phyloP scores from a whole-genome alignment of 345 rosid genomes.

The Ceriops zippeliana region DNA sequence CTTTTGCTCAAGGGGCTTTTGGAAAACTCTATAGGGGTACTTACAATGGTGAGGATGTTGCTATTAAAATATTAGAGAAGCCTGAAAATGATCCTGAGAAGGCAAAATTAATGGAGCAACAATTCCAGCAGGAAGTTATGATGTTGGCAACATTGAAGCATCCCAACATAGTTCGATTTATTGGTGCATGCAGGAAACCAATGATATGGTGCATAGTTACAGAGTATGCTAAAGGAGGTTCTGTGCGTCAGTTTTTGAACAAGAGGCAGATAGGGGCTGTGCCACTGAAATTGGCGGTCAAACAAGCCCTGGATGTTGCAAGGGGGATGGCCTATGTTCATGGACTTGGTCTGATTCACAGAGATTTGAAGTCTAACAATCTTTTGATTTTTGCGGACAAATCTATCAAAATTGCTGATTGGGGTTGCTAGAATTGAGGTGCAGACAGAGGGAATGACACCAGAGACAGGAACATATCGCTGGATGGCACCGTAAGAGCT shows the following conservation, averaged over 20 bases:
- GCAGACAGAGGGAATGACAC: slow-evolving; percentile 56
- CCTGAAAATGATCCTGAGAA: slow-evolving; percentile 33
- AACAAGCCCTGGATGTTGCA: slow-evolving; percentile 51
- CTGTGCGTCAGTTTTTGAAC: slow-evolving; percentile 37
- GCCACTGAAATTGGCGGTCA: slow-evolving; percentile 48
- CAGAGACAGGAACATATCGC: slow-evolving; percentile 60
- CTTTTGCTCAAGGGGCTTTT: slow-evolving; percentile 49
- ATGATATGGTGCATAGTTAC: slow-evolving; percentile 55
- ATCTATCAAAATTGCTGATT: slow-evolving; percentile 49
- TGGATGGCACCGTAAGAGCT: slow-evolving; percentile 61
- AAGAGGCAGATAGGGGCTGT: slow-evolving; percentile 35
- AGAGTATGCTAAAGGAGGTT: slow-evolving; percentile 47
- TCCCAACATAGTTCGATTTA: slow-evolving; percentile 41
- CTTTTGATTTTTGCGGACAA: slow-evolving; percentile 45
- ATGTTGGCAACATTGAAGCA: slow-evolving; percentile 43
- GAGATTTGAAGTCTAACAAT: slow-evolving; percentile 51
- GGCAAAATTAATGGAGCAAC: slow-evolving; percentile 42
- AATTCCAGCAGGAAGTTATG: slow-evolving; percentile 46
- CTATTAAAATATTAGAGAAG: slow-evolving; percentile 47
- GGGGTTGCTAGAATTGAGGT: slow-evolving; percentile 54
- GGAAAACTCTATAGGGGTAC: slow-evolving; percentile 47
- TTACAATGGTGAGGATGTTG: slow-evolving; percentile 43
- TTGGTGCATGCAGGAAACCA: slow-evolving; percentile 39
- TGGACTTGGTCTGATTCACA: slow-evolving; percentile 43
- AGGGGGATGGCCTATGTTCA: slow-evolving; percentile 53